phyloP scores from a whole-genome alignment of 2,329 filamentous ascomycete genomes.

The Sporothrix protearum region DNA sequence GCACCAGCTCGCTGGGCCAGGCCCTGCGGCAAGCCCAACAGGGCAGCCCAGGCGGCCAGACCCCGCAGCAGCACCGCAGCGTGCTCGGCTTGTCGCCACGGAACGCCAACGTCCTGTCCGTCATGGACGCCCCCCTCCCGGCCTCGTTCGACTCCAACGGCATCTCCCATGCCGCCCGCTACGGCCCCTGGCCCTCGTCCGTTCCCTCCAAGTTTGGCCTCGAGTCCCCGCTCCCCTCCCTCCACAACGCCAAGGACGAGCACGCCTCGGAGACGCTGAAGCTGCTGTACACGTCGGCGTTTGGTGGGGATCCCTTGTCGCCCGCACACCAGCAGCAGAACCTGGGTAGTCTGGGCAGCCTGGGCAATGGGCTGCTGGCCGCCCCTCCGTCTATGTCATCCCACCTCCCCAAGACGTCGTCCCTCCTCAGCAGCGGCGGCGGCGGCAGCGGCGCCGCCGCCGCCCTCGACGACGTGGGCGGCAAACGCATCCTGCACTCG shows the following conservation, averaged over 20 bases:
- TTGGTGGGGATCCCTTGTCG: no score
- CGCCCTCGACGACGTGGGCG: slow-evolving; percentile 56
- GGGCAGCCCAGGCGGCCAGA: slow-evolving; percentile 5
- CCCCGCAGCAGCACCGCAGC: slow-evolving; percentile 41
- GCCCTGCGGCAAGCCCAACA: slow-evolving; percentile 44
- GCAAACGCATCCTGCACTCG: slow-evolving; percentile 66
- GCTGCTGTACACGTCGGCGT: slow-evolving; percentile 63
- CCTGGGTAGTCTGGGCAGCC: no score
- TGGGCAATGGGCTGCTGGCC: no score
- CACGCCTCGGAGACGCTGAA: slow-evolving; percentile 63
- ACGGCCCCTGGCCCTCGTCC: slow-evolving; percentile 86
- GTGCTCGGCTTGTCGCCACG: slow-evolving; percentile 77
- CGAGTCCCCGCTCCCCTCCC: slow-evolving; percentile 76
- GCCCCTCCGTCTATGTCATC: no score
- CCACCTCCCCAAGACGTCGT: neutral
- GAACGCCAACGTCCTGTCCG: slow-evolving; percentile 70
- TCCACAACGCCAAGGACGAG: slow-evolving; percentile 58
- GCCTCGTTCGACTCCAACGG: slow-evolving; percentile 96
- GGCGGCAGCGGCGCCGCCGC: no score
- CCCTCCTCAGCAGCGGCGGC: slow-evolving; percentile 38
- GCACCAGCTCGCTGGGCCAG: slow-evolving; percentile 43
- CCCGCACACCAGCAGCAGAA: no score
- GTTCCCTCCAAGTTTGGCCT: slow-evolving; percentile 89
- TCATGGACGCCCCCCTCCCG: slow-evolving; percentile 86
- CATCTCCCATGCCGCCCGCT: slow-evolving; percentile 84